These are phyloP conservation scores for Hydrangea macrophylla DNA, from an alignment of 148 eudicot genomes.

Conservation along the genomic window DNA sequence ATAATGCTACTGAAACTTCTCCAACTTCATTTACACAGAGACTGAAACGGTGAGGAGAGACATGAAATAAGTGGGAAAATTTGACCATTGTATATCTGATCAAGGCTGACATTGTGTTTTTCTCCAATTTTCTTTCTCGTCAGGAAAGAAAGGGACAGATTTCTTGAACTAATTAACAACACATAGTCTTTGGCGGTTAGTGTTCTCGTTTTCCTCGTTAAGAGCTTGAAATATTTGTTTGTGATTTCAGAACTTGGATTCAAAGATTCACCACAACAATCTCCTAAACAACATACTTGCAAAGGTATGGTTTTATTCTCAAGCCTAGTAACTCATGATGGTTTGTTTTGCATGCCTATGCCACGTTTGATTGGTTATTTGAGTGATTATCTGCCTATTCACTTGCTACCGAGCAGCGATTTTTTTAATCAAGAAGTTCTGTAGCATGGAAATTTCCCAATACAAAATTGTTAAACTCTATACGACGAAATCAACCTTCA, in stretches of 20 bases:
- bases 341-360: not conserved
- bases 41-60: too few species aligned
- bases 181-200: not conserved
- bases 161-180: too few species aligned
- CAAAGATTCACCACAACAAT: conserved; percentile 91
- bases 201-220: not conserved
- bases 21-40: too few species aligned
- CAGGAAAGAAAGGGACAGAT: too few species aligned
- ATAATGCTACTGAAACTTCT: too few species aligned
- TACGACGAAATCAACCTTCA: not conserved
- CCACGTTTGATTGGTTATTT: not conserved
- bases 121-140: not conserved
- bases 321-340: not conserved
- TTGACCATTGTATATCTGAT: too few species aligned
- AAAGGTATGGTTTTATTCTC: conserved; percentile 48
- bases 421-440: not conserved
- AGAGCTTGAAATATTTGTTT: not conserved
- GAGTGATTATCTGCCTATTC: conserved; percentile 1
- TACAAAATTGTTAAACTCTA: not conserved
- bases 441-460: not conserved
- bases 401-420: not conserved
- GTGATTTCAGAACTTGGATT: conserved; percentile 70
- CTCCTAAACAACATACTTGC: conserved; percentile 91
- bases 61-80: too few species aligned
- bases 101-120: too few species aligned